Conservation (phyloP, 2,329 filamentous ascomycete genomes). For the Lasiodiplodia hormozganensis region DNA sequence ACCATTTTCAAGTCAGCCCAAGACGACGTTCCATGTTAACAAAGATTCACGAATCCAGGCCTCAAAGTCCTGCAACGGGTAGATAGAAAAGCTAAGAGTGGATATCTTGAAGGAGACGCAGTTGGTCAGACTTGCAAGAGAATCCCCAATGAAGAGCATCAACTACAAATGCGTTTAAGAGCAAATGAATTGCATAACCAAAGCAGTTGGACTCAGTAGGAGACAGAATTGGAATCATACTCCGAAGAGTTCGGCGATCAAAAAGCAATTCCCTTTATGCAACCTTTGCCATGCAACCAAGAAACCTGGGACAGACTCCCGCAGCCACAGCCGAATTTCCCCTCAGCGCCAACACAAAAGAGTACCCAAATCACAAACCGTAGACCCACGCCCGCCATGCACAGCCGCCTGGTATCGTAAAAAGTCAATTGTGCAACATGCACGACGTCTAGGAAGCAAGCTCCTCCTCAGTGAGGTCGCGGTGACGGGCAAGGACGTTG, state of each 20-base stretch:
- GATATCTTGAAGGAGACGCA: neutral
- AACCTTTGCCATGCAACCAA: conserved; percentile 25
- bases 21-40: neutral
- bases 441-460: conserved; percentile 31
- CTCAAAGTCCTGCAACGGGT: neutral
- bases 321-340: neutral
- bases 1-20: neutral
- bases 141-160: neutral
- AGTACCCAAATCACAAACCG: conserved; percentile 3
- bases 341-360: conserved; percentile 8
- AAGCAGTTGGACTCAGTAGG: conserved; percentile 12
- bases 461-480: conserved; percentile 60
- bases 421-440: neutral
- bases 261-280: conserved; percentile 14
- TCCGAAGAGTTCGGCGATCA: conserved; percentile 8
- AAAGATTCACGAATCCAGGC: neutral
- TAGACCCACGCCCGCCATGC: conserved; percentile 9
- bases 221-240: neutral
- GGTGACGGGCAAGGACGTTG: conserved; percentile 68
- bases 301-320: conserved; percentile 12
- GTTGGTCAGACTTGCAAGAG: neutral
- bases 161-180: neutral
- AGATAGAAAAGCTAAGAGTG: neutral
- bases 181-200: neutral
- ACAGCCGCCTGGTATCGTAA: conserved; percentile 9